Conservation (phyloP, 768 basidiomycete genomes). For the Trametes villosa region DNA sequence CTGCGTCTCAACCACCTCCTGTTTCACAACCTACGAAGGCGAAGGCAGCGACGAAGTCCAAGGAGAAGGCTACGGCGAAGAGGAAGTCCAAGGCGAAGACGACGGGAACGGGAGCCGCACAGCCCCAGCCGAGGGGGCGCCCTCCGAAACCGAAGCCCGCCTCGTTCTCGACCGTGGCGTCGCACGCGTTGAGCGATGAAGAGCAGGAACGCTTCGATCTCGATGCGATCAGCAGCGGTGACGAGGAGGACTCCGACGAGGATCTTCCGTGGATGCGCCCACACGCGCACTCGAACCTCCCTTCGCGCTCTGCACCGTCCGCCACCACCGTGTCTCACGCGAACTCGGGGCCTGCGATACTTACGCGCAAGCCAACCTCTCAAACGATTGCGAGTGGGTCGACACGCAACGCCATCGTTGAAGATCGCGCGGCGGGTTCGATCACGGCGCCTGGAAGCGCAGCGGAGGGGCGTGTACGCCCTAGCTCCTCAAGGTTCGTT, state of each 20-base stretch:
- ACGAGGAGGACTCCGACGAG: conserved; percentile 15
- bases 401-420: neutral
- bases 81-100: neutral
- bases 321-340: neutral
- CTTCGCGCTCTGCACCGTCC: neutral
- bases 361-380: no score
- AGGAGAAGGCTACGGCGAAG: neutral
- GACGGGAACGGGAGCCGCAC: neutral
- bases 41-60: neutral
- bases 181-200: conserved; percentile 1
- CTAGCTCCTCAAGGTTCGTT: conserved; percentile 16
- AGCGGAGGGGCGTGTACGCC: conserved; percentile 5
- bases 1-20: no score
- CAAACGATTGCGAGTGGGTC: no score
- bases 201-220: conserved; percentile 17
- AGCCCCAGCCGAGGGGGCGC: neutral
- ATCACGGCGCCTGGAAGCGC: neutral
- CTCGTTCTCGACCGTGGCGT: neutral
- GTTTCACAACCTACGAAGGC: no score
- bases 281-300: neutral
- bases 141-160: neutral
- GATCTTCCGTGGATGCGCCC: conserved; percentile 3
- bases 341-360: no score
- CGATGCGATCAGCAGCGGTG: conserved; percentile 15
- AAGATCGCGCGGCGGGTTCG: conserved; percentile 2